Evolutionary conservation across 768 basidiomycete species (phyloP), one percentile per base, ranked within the genome.

Genomic region (Hypholoma sublateritium): DNA sequence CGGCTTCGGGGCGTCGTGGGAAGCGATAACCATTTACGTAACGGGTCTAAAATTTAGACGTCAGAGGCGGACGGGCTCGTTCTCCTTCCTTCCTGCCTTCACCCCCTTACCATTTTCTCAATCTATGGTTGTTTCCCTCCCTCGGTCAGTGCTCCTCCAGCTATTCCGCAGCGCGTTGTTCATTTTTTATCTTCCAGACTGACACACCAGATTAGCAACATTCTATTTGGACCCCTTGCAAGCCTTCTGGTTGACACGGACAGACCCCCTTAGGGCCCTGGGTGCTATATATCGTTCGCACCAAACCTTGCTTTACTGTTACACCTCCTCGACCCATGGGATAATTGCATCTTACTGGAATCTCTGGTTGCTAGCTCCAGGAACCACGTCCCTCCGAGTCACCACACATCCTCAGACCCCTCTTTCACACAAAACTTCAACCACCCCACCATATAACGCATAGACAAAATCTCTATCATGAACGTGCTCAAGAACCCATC

Each of bases 201-300:
- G 66, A 77, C 72, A 75, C 74, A 77, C 66, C 78, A 76, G 69
- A 76, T 75, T 64, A 76, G 76, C 79, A 77, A 72, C 73, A 78
- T 84, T 80, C 77, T 81, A 73, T 80, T 85, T 71, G 78, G 76
- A 70, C 88, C 87, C 63, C 80, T 84, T 75, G 80, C 72, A 58
- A 78, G 76, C 71, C 67, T 74, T 71, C 75, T 85, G 63, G 74
- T 86, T 69, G 85, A 85, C 82, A 84, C 83, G 52, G 88, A 92
- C 79, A 77, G 86, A 62, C 90, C 90, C 68, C 90, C 90, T 80
- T 92, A 87, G 83, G 74, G 72, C 72, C 67, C 32, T 36, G 53
- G 63, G 63, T 59, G 53, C 59, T 65, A 56, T 53, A 50, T 55
- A 58, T 53, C 50, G 52, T 45, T 59, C 60, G 56, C 58, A 57